Evolutionary conservation across 2,329 filamentous ascomycete genomes (phyloP).

Genomic region (Sporothrix schenckii): DNA sequence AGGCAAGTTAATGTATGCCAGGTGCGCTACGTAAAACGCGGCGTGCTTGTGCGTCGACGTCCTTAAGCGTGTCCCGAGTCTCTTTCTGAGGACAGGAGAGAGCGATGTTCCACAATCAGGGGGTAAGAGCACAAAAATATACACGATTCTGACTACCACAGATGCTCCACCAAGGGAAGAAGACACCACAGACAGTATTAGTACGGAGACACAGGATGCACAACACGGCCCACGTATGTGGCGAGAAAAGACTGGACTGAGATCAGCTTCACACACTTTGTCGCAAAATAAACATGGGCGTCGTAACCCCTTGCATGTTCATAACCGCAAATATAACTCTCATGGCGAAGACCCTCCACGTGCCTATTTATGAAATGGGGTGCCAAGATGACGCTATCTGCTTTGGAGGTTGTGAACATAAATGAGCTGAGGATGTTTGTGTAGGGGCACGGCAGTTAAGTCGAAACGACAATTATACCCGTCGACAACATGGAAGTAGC

Average conservation of each 20-base stretch:
- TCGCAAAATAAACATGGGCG: neutral
- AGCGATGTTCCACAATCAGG: neutral
- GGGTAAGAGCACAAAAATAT: neutral
- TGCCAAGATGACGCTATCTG: neutral
- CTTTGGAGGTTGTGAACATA: neutral
- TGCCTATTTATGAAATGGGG: neutral
- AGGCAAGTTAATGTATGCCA: neutral
- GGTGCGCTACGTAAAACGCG: conserved; percentile 27
- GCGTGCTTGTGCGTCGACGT: conserved; percentile 1
- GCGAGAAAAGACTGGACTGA: conserved; percentile 12
- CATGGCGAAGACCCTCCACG: neutral
- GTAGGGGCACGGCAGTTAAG: neutral
- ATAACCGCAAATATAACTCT: neutral
- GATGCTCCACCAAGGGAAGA: neutral
- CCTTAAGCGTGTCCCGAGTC: conserved; percentile 3
- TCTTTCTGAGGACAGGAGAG: neutral
- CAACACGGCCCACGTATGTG: neutral
- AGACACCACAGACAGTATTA: neutral
- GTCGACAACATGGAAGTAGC: neutral
- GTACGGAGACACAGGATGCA: neutral
- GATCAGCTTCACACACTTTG: neutral
- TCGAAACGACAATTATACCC: neutral
- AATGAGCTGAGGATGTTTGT: too few relatives aligned
- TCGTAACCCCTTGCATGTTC: neutral
- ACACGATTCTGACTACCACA: neutral